Conservation (phyloP, 1,284 basidiomycete genomes). For the Heliocybe sulcata region DNA sequence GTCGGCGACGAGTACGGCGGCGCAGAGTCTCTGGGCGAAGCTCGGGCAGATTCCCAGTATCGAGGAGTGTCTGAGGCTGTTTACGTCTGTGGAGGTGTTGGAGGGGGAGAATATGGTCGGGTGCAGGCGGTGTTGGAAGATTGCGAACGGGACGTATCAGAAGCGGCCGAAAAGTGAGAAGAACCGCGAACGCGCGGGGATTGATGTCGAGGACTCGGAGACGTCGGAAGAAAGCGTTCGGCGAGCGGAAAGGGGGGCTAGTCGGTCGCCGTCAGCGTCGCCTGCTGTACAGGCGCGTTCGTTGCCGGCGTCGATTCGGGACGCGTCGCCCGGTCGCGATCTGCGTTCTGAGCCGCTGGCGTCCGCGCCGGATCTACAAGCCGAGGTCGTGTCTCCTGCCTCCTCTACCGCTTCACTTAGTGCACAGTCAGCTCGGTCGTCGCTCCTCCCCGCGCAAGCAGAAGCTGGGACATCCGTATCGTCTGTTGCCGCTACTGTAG, state of each 20-base stretch:
- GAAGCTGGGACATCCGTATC: not conserved
- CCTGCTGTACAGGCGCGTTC: not conserved
- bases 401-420: not conserved
- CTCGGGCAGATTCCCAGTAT: slow-evolving; percentile 46
- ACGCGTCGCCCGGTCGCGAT: not conserved
- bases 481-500: not conserved
- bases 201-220: slow-evolving; percentile 15
- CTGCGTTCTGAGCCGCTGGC: not conserved
- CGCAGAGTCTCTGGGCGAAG: slow-evolving; percentile 38
- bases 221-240: not conserved
- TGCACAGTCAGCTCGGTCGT: not conserved
- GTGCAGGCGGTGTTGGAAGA: slow-evolving; percentile 90
- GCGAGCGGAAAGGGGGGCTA: not conserved
- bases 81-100: slow-evolving; percentile 85
- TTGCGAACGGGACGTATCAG: slow-evolving; percentile 56
- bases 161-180: slow-evolving; percentile 24
- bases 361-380: not conserved
- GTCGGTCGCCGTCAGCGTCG: not conserved
- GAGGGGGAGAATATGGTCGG: slow-evolving; percentile 94
- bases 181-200: slow-evolving; percentile 19
- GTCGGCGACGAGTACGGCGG: slow-evolving; percentile 15
- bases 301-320: not conserved
- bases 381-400: not conserved
- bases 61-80: slow-evolving; percentile 75
- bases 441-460: not conserved